phyloP scores from a whole-genome alignment of 148 eudicot genomes.

The Chenopodium album region DNA sequence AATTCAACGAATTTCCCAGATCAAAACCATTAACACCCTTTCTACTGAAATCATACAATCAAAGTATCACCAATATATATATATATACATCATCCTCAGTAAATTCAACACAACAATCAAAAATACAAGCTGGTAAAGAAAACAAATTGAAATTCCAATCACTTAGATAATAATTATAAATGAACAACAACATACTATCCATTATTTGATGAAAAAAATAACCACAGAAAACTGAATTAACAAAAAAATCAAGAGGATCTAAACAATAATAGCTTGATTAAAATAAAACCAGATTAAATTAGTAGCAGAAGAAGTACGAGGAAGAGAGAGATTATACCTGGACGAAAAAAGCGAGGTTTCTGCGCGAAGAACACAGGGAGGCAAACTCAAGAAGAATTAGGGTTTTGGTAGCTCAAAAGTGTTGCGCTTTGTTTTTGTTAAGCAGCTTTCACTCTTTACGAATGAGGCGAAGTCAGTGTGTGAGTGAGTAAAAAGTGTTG shows the following conservation, averaged over 20 bases:
- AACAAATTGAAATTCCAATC: too few species aligned
- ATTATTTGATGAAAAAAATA: too few species aligned
- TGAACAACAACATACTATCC: background rate
- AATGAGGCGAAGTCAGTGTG: too few species aligned
- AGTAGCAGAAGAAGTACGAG: background rate
- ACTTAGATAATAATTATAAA: too few species aligned
- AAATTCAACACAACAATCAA: background rate
- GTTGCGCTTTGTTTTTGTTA: background rate
- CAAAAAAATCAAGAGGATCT: background rate
- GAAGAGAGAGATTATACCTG: background rate
- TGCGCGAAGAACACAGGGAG: background rate
- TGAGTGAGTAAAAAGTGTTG: background rate
- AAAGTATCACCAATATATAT: background rate
- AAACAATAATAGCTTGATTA: background rate
- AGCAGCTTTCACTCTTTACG: background rate
- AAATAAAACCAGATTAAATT: too few species aligned
- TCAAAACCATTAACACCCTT: background rate
- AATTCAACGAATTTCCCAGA: background rate
- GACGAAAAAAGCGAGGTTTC: background rate
- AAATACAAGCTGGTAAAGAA: background rate
- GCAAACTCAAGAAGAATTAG: background rate
- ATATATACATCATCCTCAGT: background rate
- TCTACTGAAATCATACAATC: background rate
- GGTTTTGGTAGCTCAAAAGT: background rate
- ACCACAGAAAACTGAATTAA: background rate